Percentiles rank a stretch among this genome's conserved stretches.
Evolutionary conservation across 495 filamentous ascomycete species (phyloP).

Genomic region (Penicillium ochrochloron): DNA sequence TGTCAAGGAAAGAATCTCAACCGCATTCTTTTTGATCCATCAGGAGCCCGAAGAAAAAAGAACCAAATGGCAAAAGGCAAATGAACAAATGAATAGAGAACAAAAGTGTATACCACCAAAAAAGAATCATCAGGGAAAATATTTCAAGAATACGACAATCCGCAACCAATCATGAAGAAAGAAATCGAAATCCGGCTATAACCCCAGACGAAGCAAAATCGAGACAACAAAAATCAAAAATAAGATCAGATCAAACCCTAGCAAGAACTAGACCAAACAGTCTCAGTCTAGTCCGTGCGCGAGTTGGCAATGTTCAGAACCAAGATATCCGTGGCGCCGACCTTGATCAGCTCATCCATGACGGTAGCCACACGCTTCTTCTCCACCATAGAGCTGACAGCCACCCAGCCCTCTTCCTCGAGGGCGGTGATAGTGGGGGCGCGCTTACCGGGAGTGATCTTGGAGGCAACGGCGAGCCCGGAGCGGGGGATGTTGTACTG

Average conservation of each 20-base stretch:
- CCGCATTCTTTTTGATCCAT: slow-evolving; percentile 15
- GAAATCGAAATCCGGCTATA: slow-evolving; percentile 12
- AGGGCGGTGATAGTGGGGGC: slow-evolving; percentile 88
- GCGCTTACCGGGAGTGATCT: slow-evolving; percentile 91
- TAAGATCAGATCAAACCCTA: not conserved
- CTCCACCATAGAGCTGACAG: slow-evolving; percentile 91
- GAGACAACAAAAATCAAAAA: not conserved
- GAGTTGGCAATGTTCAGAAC: slow-evolving; percentile 89
- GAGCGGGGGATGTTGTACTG: slow-evolving; percentile 88
- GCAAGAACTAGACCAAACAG: not conserved
- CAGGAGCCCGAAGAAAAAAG: slow-evolving; percentile 17
- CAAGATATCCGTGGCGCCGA: slow-evolving; percentile 87
- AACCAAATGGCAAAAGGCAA: slow-evolving; percentile 10
- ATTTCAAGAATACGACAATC: slow-evolving; percentile 23
- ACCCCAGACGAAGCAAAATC: slow-evolving; percentile 14
- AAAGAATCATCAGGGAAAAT: slow-evolving; percentile 16
- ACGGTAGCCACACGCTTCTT: slow-evolving; percentile 84
- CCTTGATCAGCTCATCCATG: slow-evolving; percentile 84
- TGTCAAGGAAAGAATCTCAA: slow-evolving; percentile 4
- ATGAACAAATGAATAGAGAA: slow-evolving; percentile 5
- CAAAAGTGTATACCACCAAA: slow-evolving; percentile 5
- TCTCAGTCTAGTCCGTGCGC: slow-evolving; percentile 51
- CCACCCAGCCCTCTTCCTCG: slow-evolving; percentile 90
- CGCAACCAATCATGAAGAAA: slow-evolving; percentile 21
- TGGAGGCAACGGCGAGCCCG: slow-evolving; percentile 66